Conservation (phyloP, 179 eudicot species). For the Beta macrorhiza region DNA sequence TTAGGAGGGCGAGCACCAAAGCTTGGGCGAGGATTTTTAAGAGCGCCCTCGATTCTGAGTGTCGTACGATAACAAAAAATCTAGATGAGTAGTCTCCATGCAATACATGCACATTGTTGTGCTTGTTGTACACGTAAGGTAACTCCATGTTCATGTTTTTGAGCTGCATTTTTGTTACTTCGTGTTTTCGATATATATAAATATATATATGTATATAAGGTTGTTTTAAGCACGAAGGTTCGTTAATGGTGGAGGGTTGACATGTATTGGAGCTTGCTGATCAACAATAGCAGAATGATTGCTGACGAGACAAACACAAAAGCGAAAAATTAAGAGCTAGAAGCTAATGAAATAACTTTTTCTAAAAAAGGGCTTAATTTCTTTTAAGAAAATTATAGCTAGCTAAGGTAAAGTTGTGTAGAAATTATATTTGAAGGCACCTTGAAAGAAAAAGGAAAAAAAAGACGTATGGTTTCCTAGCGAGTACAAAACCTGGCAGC, state of each 20-base stretch:
- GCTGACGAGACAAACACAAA: conserved; percentile 9
- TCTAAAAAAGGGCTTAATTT: not conserved
- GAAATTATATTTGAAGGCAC: not conserved
- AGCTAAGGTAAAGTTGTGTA: not conserved
- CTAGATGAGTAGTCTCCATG: conserved; percentile 24
- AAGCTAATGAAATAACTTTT: not conserved
- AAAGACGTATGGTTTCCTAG: conserved; percentile 26
- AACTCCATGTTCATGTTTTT: conserved; percentile 31
- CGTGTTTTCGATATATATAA: not conserved
- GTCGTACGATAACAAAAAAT: conserved; percentile 22
- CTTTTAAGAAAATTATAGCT: not conserved
- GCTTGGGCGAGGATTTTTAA: conserved; percentile 42
- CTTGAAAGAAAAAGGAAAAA: not conserved
- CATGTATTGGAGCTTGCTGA: not conserved
- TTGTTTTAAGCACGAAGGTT: not conserved
- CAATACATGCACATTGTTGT: conserved; percentile 21
- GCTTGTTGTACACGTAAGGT: conserved; percentile 26
- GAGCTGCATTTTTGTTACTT: conserved; percentile 16
- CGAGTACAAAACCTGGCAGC: conserved; percentile 74
- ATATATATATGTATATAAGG: not conserved
- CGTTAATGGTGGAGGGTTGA: conserved; percentile 14
- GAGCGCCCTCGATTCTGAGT: conserved; percentile 23
- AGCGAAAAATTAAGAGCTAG: not conserved
- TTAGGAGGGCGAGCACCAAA: conserved; percentile 33
- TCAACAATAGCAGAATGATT: conserved; percentile 8